phyloP scores from a whole-genome alignment of 257 asterid species.

The Orobanche coerulescens region DNA sequence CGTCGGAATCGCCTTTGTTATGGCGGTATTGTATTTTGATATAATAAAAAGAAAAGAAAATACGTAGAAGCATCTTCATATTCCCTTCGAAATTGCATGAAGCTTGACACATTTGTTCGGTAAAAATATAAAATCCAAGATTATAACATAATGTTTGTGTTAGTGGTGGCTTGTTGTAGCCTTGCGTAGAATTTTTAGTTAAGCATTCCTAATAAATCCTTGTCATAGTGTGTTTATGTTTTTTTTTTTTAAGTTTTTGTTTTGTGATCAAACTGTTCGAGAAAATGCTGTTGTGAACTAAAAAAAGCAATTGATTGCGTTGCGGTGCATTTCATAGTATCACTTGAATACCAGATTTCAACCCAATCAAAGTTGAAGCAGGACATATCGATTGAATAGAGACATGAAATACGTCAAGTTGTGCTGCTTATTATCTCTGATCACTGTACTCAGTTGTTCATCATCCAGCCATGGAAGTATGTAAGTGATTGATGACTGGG shows the following conservation, averaged over 20 bases:
- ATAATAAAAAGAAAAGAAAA: too few relatives aligned
- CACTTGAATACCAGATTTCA: constrained; percentile 7
- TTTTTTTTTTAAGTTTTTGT: neutral
- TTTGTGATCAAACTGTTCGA: neutral
- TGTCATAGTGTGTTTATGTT: too few relatives aligned
- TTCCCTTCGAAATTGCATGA: too few relatives aligned
- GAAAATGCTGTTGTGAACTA: neutral
- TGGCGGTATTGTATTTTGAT: too few relatives aligned
- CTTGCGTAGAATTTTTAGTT: too few relatives aligned
- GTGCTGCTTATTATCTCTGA: constrained; percentile 21
- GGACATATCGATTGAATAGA: constrained; percentile 5
- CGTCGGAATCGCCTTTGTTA: too few relatives aligned
- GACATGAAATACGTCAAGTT: constrained; percentile 25
- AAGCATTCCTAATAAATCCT: too few relatives aligned
- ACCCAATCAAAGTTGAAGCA: constrained; percentile 12
- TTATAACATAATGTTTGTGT: too few relatives aligned
- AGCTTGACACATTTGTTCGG: too few relatives aligned
- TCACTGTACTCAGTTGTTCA: constrained; percentile 14
- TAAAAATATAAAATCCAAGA: too few relatives aligned
- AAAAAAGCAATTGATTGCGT: neutral
- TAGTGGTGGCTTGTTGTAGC: too few relatives aligned
- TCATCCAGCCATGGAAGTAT: constrained; percentile 20
- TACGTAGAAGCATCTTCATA: too few relatives aligned
- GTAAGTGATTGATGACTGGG: constrained; percentile 29
- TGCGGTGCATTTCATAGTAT: neutral